Conservation (phyloP, 352 stramenopile species). For the Phytophthora hybrid region DNA sequence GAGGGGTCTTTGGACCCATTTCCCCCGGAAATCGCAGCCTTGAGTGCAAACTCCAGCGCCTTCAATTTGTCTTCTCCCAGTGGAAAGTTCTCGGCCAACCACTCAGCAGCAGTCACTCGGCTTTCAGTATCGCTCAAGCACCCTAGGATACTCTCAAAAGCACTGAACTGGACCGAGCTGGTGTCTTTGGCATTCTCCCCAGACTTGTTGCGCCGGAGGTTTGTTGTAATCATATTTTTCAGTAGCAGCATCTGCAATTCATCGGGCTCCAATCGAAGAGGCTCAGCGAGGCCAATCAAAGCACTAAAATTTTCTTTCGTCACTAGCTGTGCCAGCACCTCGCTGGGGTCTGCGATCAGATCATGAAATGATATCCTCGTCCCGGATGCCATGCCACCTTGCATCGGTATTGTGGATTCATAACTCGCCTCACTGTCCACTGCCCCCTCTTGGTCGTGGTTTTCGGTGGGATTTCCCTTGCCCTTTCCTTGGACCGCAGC, state of each 20-base stretch:
- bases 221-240: slow-evolving; percentile 66
- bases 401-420: not conserved
- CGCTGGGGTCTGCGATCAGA: slow-evolving; percentile 64
- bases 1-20: slow-evolving; percentile 8
- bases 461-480: not conserved
- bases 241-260: slow-evolving; percentile 80
- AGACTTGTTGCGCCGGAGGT: slow-evolving; percentile 13
- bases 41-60: slow-evolving; percentile 56
- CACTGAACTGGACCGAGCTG: slow-evolving; percentile 28
- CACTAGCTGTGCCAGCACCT: slow-evolving; percentile 60
- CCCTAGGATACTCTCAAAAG: slow-evolving; percentile 44
- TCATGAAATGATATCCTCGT: slow-evolving; percentile 68
- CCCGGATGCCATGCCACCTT: not conserved
- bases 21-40: slow-evolving; percentile 18
- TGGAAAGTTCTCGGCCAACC: slow-evolving; percentile 59
- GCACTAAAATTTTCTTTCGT: slow-evolving; percentile 58
- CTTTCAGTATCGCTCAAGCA: slow-evolving; percentile 50
- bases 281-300: slow-evolving; percentile 55
- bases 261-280: slow-evolving; percentile 70
- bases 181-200: not conserved
- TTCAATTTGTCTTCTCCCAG: slow-evolving; percentile 51
- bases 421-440: not conserved
- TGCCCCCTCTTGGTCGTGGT: not conserved
- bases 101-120: slow-evolving; percentile 59
- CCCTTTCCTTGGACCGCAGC: slow-evolving; percentile 17